Base-by-base conservation (phyloP, 202 grass and related monocot genomes). In the Thinopyrum obtusiflorum region DNA sequence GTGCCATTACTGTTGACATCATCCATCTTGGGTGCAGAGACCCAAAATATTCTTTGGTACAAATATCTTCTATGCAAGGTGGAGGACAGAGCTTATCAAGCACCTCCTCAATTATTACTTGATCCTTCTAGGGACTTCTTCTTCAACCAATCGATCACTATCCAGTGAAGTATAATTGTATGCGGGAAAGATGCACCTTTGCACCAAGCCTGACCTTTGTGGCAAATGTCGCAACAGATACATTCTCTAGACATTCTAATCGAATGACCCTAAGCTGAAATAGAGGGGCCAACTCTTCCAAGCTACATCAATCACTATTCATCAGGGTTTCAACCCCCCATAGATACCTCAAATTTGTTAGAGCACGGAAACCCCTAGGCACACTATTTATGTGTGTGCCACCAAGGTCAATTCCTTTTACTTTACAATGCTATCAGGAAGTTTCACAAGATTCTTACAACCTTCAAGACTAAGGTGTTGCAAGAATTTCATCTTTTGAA, bases 31-130 rank as follows among this genome's bases (percentile, higher is more conserved):
- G 81, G 20, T 65, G 37, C 1, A 0, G 27, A 18, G 13, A 8
- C 13, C 87, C 81, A 73, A 57, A 85, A 9, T 84, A 89, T 23
- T n/a, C 26, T 0, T 0, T 0, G 14, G 85, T 80, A 11, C 0
- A 0, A 40, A 85, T 27, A 11, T 8, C 0, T 80, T 89, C 66
- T 40, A 89, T 4, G 57, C 3, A 18, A 4, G 71, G n/a, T 2
- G 83, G 83, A 29, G 88, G 83, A 44, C 37, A 53, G 20, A 89
- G 61, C 49, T 47, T 28, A 59, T 85, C 25, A n/a, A 55, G 7
- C 2, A 55, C 49, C 14, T 55, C 11, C 17, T 55, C 49, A 17
- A 18, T 18, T 18, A 15, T 80, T 7, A 4, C 3, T 29, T 76
- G 55, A 3, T 27, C 57, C 11, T 42, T 11, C 10, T 13, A 1